Percentiles rank a stretch among this genome's conserved stretches.
phyloP scores from a whole-genome alignment of 495 filamentous ascomycete species.

The Penicillium antarcticum region DNA sequence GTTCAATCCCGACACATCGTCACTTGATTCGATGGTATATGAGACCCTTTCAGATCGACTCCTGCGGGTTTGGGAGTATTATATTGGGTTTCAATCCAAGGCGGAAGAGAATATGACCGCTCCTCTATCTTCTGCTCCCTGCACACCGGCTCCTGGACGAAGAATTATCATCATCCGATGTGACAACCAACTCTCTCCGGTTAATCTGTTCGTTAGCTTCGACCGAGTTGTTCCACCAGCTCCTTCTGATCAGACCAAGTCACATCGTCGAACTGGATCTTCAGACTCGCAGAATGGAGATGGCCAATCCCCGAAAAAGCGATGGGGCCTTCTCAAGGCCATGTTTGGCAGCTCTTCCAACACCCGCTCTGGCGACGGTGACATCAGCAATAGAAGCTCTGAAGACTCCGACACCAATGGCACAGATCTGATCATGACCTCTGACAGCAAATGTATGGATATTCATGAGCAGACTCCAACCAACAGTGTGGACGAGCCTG shows the following conservation, averaged over 20 bases:
- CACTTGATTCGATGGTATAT: constrained; percentile 71
- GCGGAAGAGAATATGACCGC: constrained; percentile 52
- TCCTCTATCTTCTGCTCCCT: constrained; percentile 72
- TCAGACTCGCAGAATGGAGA: constrained; percentile 25
- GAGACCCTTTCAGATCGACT: constrained; percentile 65
- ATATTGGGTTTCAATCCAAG: constrained; percentile 65
- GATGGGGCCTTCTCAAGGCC: constrained; percentile 68
- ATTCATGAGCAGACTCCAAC: constrained; percentile 22
- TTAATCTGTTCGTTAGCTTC: constrained; percentile 60
- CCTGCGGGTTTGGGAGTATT: constrained; percentile 73
- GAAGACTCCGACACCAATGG: constrained; percentile 36
- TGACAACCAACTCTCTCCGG: constrained; percentile 62
- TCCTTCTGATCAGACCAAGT: constrained; percentile 33
- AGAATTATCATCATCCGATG: constrained; percentile 89
- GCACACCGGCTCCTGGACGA: constrained; percentile 84
- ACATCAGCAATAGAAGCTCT: constrained; percentile 30
- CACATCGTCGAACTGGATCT: constrained; percentile 39
- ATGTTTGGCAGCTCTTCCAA: constrained; percentile 49
- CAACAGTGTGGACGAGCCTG: constrained; percentile 23
- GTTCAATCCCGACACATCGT: constrained; percentile 64
- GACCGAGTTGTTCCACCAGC: constrained; percentile 54
- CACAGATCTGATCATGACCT: constrained; percentile 23
- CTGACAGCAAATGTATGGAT: constrained; percentile 30
- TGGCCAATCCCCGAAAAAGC: constrained; percentile 49
- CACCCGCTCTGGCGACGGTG: constrained; percentile 25